A percentile compares a stretch with the other conserved stretches of the same genome.
Evolutionary conservation across 2,329 filamentous ascomycete genomes (phyloP).

Genomic region (Daldinia sp.): DNA sequence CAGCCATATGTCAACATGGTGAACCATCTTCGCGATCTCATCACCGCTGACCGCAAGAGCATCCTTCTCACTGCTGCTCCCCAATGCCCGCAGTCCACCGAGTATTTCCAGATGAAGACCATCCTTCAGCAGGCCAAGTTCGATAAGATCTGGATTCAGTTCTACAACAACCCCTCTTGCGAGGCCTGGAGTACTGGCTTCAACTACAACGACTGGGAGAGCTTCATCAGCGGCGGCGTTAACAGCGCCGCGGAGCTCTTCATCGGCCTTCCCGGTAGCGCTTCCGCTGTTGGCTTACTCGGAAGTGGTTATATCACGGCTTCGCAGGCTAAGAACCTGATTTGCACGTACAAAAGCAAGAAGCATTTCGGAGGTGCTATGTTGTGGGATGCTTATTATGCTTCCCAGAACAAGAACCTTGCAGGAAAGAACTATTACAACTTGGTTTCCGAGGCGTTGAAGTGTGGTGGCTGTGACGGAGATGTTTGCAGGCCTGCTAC

Average conservation of each 20-base stretch:
- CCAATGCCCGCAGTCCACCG: conserved; percentile 56
- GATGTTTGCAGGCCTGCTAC: conserved; percentile 36
- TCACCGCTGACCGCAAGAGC: conserved; percentile 34
- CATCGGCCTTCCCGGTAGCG: conserved; percentile 57
- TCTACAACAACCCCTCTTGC: conserved; percentile 62
- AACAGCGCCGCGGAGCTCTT: conserved; percentile 60
- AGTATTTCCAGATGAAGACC: conserved; percentile 58
- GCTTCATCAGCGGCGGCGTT: conserved; percentile 51
- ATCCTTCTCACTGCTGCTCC: conserved; percentile 57
- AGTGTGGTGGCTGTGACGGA: conserved; percentile 53
- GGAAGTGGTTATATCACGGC: conserved; percentile 53
- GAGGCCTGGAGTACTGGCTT: conserved; percentile 52
- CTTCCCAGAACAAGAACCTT: conserved; percentile 49
- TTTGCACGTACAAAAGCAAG: conserved; percentile 55
- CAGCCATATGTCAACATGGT: conserved; percentile 43
- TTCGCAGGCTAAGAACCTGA: conserved; percentile 52
- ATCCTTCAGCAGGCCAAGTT: conserved; percentile 55
- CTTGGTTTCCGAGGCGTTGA: conserved; percentile 54
- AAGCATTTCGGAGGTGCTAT: conserved; percentile 60
- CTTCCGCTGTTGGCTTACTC: conserved; percentile 45
- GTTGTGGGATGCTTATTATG: conserved; percentile 59
- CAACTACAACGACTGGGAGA: conserved; percentile 60
- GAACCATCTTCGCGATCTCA: conserved; percentile 45
- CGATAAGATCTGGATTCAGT: conserved; percentile 61
- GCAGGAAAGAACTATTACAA: conserved; percentile 55